phyloP scores from a whole-genome alignment of 2,329 filamentous ascomycete genomes.

The Emergomyces africanus region DNA sequence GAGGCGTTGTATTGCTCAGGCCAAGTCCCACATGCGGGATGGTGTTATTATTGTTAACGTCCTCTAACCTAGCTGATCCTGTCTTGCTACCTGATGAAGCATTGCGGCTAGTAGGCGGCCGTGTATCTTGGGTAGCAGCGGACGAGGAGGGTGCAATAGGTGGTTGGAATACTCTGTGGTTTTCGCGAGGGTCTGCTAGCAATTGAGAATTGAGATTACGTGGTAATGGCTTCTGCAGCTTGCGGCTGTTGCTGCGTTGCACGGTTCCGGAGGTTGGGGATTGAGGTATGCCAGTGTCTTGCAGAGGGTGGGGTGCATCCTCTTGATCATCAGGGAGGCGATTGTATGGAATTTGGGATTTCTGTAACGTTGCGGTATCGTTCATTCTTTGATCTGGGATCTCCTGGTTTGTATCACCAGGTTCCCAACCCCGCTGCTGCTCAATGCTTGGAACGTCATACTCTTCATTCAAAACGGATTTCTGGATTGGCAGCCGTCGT shows the following conservation, averaged over 20 bases:
- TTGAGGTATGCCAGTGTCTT: neutral
- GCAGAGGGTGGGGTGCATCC: neutral
- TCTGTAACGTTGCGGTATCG: neutral
- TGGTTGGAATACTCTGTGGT: neutral
- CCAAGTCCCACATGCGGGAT: slow-evolving; percentile 1
- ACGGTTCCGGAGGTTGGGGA: neutral
- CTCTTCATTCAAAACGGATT: neutral
- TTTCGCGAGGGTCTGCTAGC: neutral
- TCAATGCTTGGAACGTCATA: neutral
- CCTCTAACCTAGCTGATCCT: neutral
- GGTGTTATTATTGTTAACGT: neutral
- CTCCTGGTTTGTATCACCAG: neutral
- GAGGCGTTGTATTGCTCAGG: neutral
- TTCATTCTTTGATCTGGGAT: neutral
- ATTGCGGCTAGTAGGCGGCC: neutral
- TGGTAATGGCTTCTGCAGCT: slow-evolving; percentile 10
- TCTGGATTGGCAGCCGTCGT: neutral
- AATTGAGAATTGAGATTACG: slow-evolving; percentile 1
- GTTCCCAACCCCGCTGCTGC: neutral
- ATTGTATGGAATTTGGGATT: neutral
- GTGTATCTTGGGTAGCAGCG: neutral
- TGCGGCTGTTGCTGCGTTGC: slow-evolving; percentile 9
- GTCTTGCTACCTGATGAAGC: neutral
- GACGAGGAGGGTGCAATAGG: neutral
- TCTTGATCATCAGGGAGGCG: neutral